These are phyloP conservation scores for Pichia cabralensis DNA, from an alignment of 805 yeast species.

Conservation along the genomic window DNA sequence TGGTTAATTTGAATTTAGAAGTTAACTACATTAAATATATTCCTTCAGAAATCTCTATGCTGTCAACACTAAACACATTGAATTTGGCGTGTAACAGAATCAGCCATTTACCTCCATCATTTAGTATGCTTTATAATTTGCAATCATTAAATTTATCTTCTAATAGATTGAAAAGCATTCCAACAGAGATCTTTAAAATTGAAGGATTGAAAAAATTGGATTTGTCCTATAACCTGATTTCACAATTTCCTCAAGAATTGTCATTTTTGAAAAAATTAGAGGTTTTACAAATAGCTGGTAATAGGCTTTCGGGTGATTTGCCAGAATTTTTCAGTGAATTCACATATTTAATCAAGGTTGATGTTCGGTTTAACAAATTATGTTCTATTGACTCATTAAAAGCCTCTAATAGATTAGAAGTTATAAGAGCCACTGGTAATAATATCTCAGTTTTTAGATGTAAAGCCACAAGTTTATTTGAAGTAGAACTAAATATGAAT, in stretches of 20 bases:
- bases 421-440: conserved; percentile 67
- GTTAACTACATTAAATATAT: conserved; percentile 64
- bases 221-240: conserved; percentile 69
- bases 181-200: conserved; percentile 55
- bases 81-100: conserved; percentile 72
- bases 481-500: conserved; percentile 68
- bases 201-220: conserved; percentile 56
- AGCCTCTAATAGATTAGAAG: conserved; percentile 52
- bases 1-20: conserved; percentile 62
- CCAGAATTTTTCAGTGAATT: conserved; percentile 47
- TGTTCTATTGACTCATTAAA: conserved; percentile 48
- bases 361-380: conserved; percentile 61
- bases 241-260: conserved; percentile 49
- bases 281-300: conserved; percentile 67
- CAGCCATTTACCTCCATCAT: conserved; percentile 47
- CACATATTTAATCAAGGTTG: conserved; percentile 54
- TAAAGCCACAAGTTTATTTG: conserved; percentile 50
- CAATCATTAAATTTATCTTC: conserved; percentile 68
- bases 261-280: conserved; percentile 51
- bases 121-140: conserved; percentile 45
- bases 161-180: conserved; percentile 54
- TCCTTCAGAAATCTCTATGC: conserved; percentile 45
- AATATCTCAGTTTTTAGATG: conserved; percentile 62
- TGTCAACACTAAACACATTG: conserved; percentile 46
- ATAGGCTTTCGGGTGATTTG: conserved; percentile 42